Percentiles rank a stretch among this genome's conserved stretches.
These are phyloP conservation scores for Psilocybe subaeruginosa DNA, from an alignment of 768 basidiomycete species.

Conservation along the genomic window DNA sequence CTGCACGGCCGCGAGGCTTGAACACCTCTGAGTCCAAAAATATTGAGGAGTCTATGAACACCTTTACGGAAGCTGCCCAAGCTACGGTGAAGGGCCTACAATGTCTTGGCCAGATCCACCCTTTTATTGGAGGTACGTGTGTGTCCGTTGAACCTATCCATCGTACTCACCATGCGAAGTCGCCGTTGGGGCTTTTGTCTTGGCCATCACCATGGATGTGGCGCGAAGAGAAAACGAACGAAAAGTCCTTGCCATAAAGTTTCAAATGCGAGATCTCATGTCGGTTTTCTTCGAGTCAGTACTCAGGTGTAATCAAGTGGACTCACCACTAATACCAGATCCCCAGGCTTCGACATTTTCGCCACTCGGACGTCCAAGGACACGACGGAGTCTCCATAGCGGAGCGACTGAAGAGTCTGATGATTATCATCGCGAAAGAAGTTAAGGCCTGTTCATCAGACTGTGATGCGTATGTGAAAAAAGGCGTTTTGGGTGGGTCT, in stretches of 20 bases:
- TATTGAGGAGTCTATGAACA: slow-evolving; percentile 33
- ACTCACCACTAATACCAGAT: too few species aligned
- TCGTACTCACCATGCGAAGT: slow-evolving; percentile 26
- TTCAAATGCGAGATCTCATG: slow-evolving; percentile 57
- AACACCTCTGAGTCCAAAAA: slow-evolving; percentile 13
- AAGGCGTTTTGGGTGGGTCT: slow-evolving; percentile 37
- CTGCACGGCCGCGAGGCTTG: slow-evolving; percentile 13
- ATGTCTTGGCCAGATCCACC: slow-evolving; percentile 37
- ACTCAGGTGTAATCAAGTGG: slow-evolving; percentile 20
- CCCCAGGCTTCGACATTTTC: slow-evolving; percentile 33
- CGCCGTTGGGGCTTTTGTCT: slow-evolving; percentile 51
- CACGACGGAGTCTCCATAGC: slow-evolving; percentile 36
- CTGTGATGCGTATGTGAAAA: slow-evolving; percentile 50
- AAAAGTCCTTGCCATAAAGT: slow-evolving; percentile 46
- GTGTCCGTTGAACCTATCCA: not conserved
- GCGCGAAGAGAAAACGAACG: slow-evolving; percentile 54
- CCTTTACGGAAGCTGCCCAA: slow-evolving; percentile 32
- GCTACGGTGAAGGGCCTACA: slow-evolving; percentile 33
- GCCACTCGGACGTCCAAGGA: slow-evolving; percentile 26
- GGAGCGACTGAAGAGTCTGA: slow-evolving; percentile 31
- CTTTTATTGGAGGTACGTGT: slow-evolving; percentile 36
- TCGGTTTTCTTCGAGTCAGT: slow-evolving; percentile 42
- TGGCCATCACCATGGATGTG: slow-evolving; percentile 49
- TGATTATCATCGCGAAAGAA: slow-evolving; percentile 37
- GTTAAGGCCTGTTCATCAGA: slow-evolving; percentile 46